Percentiles rank a stretch among this genome's conserved stretches.
These are phyloP conservation scores for Metschnikowia cubensis DNA, from an alignment of 805 yeast genomes.

Conservation along the genomic window DNA sequence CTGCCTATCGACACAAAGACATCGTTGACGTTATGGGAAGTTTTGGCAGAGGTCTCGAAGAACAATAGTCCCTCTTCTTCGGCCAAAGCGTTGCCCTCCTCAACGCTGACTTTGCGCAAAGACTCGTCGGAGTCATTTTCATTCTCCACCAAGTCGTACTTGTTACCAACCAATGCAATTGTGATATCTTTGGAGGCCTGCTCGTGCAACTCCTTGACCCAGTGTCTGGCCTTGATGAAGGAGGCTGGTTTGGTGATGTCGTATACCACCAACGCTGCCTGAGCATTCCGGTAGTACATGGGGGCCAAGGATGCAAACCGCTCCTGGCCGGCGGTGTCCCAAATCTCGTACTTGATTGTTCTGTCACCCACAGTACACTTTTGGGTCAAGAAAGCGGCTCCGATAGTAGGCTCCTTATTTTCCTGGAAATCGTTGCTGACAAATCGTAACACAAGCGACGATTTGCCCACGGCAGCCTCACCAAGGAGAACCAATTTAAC, in stretches of 20 bases:
- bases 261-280: slow-evolving; percentile 74
- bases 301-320: slow-evolving; percentile 75
- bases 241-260: slow-evolving; percentile 71
- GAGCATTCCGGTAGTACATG: slow-evolving; percentile 78
- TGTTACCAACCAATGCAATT: slow-evolving; percentile 82
- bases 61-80: slow-evolving; percentile 87
- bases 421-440: slow-evolving; percentile 72
- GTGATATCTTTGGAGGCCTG: slow-evolving; percentile 75
- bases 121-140: slow-evolving; percentile 46
- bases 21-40: slow-evolving; percentile 83
- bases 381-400: slow-evolving; percentile 80
- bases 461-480: slow-evolving; percentile 80
- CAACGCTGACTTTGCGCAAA: slow-evolving; percentile 72
- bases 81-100: slow-evolving; percentile 84
- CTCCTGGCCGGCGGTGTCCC: slow-evolving; percentile 90
- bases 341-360: slow-evolving; percentile 71
- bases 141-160: slow-evolving; percentile 51
- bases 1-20: slow-evolving; percentile 88
- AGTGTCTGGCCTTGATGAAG: slow-evolving; percentile 62
- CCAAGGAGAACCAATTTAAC: slow-evolving; percentile 71
- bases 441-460: slow-evolving; percentile 65
- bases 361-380: slow-evolving; percentile 48
- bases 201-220: slow-evolving; percentile 76
- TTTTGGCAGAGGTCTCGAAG: slow-evolving; percentile 93
- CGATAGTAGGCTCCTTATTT: slow-evolving; percentile 73